Evolutionary conservation across 768 basidiomycete species (phyloP).

Genomic region (Calocera cornea): DNA sequence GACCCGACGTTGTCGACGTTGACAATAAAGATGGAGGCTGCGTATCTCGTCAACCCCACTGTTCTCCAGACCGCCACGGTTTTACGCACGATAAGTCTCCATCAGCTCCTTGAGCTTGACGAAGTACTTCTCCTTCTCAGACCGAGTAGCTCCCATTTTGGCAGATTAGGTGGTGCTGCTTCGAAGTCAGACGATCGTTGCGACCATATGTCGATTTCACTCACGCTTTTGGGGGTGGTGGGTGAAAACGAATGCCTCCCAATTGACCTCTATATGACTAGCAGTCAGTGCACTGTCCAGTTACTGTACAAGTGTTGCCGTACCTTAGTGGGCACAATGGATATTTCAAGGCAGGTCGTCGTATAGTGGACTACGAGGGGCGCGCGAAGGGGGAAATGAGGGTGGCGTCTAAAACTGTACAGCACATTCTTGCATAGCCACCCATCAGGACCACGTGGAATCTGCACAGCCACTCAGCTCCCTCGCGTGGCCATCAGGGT

Average conservation of each 20-base stretch:
- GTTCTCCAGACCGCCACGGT: neutral
- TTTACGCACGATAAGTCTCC: constrained; percentile 64
- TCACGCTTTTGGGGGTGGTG: constrained; percentile 13
- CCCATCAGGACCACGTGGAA: neutral
- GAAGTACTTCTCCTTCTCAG: constrained; percentile 87
- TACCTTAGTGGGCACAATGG: constrained; percentile 57
- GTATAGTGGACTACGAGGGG: constrained; percentile 8
- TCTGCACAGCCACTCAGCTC: neutral
- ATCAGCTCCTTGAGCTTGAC: constrained; percentile 86
- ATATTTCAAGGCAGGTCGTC: constrained; percentile 75
- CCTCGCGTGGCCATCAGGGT: constrained; percentile 21
- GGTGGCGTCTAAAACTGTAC: constrained; percentile 11
- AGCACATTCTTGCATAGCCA: neutral
- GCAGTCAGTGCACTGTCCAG: neutral
- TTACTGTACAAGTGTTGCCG: neutral
- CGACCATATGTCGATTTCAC: constrained; percentile 10
- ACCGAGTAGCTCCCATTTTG: constrained; percentile 82
- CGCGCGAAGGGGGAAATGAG: constrained; percentile 7
- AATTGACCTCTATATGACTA: constrained; percentile 61
- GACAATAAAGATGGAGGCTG: constrained; percentile 96
- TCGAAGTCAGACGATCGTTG: neutral
- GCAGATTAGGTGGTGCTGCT: constrained; percentile 9
- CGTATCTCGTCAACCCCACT: constrained; percentile 6
- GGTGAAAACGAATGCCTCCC: constrained; percentile 57
- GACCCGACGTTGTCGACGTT: constrained; percentile 99